phyloP scores from a whole-genome alignment of 768 basidiomycete genomes.

The Leccinellum albellum region DNA sequence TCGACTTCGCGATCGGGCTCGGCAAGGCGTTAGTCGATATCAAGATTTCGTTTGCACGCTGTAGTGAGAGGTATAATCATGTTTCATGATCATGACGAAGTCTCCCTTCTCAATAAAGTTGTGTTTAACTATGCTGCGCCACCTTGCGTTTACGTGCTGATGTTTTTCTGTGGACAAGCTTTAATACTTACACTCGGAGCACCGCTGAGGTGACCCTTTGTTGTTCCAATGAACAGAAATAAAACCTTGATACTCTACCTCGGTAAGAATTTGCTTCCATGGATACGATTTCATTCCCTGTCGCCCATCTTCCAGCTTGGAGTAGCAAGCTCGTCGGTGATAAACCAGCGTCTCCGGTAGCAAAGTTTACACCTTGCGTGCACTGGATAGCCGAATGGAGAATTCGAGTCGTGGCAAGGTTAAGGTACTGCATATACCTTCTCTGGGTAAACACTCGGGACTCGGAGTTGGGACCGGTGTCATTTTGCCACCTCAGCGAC shows the following conservation, averaged over 20 bases:
- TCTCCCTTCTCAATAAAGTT: background rate
- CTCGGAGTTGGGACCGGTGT: background rate
- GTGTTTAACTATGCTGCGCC: background rate
- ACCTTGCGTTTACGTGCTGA: background rate
- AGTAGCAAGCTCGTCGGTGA: too few species aligned
- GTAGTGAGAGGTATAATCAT: constrained; percentile 1
- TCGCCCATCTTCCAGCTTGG: too few species aligned
- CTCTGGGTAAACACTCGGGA: background rate
- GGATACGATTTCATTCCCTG: too few species aligned
- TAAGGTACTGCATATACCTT: background rate
- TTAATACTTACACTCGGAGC: too few species aligned
- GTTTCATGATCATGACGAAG: background rate
- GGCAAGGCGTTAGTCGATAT: constrained; percentile 66
- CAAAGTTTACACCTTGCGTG: too few species aligned
- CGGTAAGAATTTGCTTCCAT: too few species aligned
- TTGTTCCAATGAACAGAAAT: too few species aligned
- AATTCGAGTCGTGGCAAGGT: too few species aligned
- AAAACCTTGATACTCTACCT: too few species aligned
- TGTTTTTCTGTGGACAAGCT: background rate
- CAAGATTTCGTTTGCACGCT: constrained; percentile 56
- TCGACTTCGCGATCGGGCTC: constrained; percentile 77
- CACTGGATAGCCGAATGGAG: too few species aligned
- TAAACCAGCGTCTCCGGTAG: too few species aligned
- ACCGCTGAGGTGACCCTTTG: too few species aligned
- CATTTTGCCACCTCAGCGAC: background rate